Percentiles rank a stretch among this genome's conserved stretches.
Evolutionary conservation across 495 filamentous ascomycete genomes (phyloP).

Genomic region (Aspergillus ellipticus): DNA sequence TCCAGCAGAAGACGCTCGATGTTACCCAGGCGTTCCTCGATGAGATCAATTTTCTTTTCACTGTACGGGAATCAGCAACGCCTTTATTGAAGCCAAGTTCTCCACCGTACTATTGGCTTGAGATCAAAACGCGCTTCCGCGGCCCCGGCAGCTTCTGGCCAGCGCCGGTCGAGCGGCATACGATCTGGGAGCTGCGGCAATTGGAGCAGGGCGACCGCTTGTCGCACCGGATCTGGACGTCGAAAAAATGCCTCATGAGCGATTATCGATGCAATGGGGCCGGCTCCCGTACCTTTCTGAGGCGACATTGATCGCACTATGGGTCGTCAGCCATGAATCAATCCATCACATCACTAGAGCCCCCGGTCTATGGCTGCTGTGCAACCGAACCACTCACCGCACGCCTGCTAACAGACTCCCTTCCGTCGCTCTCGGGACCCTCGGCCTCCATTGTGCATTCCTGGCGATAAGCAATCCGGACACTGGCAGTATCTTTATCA

Average conservation of each 20-base stretch:
- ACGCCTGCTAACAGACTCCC: conserved; percentile 24
- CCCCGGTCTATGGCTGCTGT: neutral
- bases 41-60: conserved; percentile 65
- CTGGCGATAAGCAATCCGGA: neutral
- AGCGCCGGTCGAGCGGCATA: conserved; percentile 56
- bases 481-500: neutral
- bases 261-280: neutral
- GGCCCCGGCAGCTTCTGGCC: conserved; percentile 56
- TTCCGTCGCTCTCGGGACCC: conserved; percentile 31
- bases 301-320: conserved; percentile 50
- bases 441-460: conserved; percentile 30
- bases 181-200: conserved; percentile 40
- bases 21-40: conserved; percentile 57
- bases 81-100: neutral
- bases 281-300: conserved; percentile 44
- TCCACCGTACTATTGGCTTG: conserved; percentile 59
- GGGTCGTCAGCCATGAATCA: conserved; percentile 4
- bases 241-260: neutral
- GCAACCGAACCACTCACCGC: conserved; percentile 28
- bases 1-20: conserved; percentile 53
- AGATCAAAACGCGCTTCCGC: conserved; percentile 62
- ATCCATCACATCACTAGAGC: no score
- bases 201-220: conserved; percentile 45
- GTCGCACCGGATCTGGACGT: conserved; percentile 41
- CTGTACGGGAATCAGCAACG: conserved; percentile 27